These are phyloP conservation scores for Lepidium aucheri DNA, from an alignment of 345 rosid species.

Conservation along the genomic window DNA sequence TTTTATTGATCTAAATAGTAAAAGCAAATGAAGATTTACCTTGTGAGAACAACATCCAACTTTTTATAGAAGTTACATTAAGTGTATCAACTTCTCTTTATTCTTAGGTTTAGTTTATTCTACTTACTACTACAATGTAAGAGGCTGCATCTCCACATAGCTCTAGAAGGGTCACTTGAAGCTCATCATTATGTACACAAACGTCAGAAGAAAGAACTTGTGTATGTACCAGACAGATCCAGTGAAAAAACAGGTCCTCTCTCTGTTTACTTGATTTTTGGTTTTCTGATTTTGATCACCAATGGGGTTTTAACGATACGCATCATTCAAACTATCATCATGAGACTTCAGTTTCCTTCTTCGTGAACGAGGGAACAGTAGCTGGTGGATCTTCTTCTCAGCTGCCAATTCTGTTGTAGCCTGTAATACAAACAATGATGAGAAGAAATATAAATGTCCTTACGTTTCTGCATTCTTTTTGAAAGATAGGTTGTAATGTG, in stretches of 20 bases:
- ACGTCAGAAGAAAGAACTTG: constrained; percentile 15
- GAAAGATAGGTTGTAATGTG: not conserved
- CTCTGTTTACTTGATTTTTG: not conserved
- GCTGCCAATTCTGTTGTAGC: constrained; percentile 66
- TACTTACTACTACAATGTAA: constrained; percentile 10
- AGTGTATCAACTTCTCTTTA: constrained; percentile 21
- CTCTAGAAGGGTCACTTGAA: constrained; percentile 10
- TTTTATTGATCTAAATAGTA: constrained; percentile 15
- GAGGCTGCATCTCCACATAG: constrained; percentile 13
- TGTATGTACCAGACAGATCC: constrained; percentile 16
- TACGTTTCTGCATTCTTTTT: not conserved
- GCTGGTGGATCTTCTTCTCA: constrained; percentile 76
- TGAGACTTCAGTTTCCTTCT: constrained; percentile 63
- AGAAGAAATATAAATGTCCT: not conserved
- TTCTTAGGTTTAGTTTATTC: constrained; percentile 3
- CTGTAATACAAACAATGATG: constrained; percentile 30
- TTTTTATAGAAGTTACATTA: constrained; percentile 5
- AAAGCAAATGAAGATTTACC: not conserved
- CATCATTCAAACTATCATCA: constrained; percentile 31
- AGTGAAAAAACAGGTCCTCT: constrained; percentile 10
- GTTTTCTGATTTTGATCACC: not conserved
- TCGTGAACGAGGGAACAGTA: constrained; percentile 71
- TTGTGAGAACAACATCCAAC: not conserved
- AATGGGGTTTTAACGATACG: not conserved
- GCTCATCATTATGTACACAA: constrained; percentile 26